phyloP scores from a whole-genome alignment of 352 stramenopile species.

The Globisporangium spiculum region DNA sequence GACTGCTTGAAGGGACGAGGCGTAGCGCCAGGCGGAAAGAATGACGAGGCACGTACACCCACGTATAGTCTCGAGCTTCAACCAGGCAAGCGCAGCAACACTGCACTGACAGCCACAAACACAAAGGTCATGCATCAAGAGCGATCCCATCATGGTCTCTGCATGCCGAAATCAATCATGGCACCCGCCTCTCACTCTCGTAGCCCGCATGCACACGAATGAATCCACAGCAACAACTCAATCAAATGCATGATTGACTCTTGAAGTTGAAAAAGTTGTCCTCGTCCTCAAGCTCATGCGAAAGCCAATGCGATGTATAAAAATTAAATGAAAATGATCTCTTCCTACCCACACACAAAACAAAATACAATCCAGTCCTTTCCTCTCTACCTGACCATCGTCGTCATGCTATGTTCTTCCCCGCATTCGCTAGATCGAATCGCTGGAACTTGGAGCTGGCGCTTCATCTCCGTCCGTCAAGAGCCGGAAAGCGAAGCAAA shows the following conservation, averaged over 20 bases:
- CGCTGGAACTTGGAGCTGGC: not conserved
- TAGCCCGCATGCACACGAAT: not conserved
- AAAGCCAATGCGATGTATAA: not conserved
- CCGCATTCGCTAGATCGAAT: not conserved
- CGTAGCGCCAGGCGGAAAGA: not conserved
- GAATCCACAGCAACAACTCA: not conserved
- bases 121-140: not conserved
- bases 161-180: not conserved
- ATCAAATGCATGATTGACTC: not conserved
- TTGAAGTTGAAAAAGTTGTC: not conserved
- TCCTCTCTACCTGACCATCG: not conserved
- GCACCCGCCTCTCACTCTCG: too few species aligned
- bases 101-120: not conserved
- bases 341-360: slow-evolving; percentile 2
- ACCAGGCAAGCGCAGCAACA: not conserved
- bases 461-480: not conserved
- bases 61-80: not conserved
- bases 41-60: not conserved
- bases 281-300: not conserved
- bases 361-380: not conserved
- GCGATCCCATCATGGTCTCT: not conserved
- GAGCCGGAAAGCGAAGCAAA: slow-evolving; percentile 5
- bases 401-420: not conserved
- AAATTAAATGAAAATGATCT: not conserved
- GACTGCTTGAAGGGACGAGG: too few species aligned